Conservation (phyloP, 1,284 basidiomycete species). For the Malassezia pachydermatis region DNA sequence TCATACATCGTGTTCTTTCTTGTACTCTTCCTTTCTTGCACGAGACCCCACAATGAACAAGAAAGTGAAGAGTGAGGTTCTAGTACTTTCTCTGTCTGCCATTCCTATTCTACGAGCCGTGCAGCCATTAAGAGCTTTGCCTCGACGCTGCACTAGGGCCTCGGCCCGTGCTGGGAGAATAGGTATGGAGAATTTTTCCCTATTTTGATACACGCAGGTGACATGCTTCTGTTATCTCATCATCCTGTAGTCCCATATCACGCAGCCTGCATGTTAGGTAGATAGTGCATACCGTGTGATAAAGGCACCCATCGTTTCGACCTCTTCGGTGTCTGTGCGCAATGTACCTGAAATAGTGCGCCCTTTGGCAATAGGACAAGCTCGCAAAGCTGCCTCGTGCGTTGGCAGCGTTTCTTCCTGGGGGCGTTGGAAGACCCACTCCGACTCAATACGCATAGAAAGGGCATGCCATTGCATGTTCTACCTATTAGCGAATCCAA, state of each 20-base stretch:
- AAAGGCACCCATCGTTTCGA: conserved; percentile 11
- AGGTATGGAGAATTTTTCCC: conserved; percentile 14
- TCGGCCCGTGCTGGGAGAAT: conserved; percentile 14
- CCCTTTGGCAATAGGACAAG: not conserved
- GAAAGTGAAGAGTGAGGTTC: conserved; percentile 14
- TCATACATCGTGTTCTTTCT: conserved; percentile 4
- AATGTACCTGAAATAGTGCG: not conserved
- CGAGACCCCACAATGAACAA: not conserved
- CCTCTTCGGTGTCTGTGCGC: conserved; percentile 4
- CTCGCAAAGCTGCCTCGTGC: not conserved
- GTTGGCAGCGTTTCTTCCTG: not conserved
- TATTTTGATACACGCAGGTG: conserved; percentile 12
- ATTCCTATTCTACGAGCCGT: not conserved
- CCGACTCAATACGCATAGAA: conserved; percentile 9
- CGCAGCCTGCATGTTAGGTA: conserved; percentile 9
- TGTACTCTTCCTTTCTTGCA: conserved; percentile 18
- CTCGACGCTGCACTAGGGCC: conserved; percentile 15
- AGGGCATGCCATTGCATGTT: conserved; percentile 19
- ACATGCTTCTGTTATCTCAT: conserved; percentile 16
- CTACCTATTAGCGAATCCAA: too few relatives aligned
- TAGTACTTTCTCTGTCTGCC: not conserved
- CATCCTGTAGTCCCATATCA: not conserved
- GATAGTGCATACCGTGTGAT: conserved; percentile 5
- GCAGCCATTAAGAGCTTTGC: conserved; percentile 6
- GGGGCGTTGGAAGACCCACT: conserved; percentile 2